phyloP scores from a whole-genome alignment of 345 rosid genomes.

The Noccaea bulbosa region DNA sequence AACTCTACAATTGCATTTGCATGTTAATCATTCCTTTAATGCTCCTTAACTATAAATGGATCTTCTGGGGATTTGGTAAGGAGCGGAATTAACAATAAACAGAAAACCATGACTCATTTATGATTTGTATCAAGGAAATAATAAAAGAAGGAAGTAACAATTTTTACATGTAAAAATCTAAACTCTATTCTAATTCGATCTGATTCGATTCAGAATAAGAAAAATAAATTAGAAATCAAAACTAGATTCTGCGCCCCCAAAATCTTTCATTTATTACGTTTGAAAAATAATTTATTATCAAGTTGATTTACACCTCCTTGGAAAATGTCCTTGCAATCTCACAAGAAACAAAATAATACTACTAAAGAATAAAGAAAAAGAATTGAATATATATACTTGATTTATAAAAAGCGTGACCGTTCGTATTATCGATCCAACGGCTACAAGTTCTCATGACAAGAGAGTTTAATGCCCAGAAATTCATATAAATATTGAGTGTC shows the following conservation, averaged over 20 bases:
- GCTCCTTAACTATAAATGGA: slow-evolving; percentile 23
- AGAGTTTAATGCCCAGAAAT: slow-evolving; percentile 2
- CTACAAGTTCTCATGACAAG: slow-evolving; percentile 20
- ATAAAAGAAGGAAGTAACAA: neutral
- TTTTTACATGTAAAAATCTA: slow-evolving; percentile 7
- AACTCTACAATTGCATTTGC: slow-evolving; percentile 6
- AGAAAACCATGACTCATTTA: slow-evolving; percentile 14
- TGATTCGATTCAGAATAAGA: neutral
- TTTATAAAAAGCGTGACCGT: slow-evolving; percentile 20
- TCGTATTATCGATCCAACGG: slow-evolving; percentile 43
- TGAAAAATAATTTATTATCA: neutral
- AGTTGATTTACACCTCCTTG: slow-evolving; percentile 13
- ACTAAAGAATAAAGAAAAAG: slow-evolving; percentile 7
- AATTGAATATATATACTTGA: slow-evolving; percentile 2
- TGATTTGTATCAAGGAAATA: neutral
- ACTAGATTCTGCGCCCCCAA: slow-evolving; percentile 23
- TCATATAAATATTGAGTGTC: slow-evolving; percentile 40
- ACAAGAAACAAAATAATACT: slow-evolving; percentile 16
- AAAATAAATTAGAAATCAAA: slow-evolving; percentile 11
- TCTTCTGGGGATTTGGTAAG: slow-evolving; percentile 29
- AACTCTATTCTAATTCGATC: neutral
- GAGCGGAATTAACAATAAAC: slow-evolving; percentile 18
- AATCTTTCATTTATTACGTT: neutral
- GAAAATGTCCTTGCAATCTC: slow-evolving; percentile 27
- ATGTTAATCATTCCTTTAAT: slow-evolving; percentile 33